Evolutionary conservation across 208 protist species (phyloP).

Genomic region (Trypanosoma theileri): DNA sequence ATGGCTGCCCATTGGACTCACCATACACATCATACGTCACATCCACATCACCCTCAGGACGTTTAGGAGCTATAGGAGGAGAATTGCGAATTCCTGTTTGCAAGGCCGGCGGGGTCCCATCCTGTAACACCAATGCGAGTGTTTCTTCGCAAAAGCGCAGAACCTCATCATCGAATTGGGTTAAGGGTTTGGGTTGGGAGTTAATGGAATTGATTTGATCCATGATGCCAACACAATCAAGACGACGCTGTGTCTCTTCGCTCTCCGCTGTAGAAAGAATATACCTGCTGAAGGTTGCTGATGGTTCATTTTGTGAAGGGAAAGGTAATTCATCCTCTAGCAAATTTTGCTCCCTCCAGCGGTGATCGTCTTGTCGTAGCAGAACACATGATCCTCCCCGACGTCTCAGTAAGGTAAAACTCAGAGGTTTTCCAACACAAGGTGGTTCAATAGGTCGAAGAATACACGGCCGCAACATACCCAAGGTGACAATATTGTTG

Average conservation of each 20-base stretch:
- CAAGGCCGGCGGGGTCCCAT: slow-evolving; percentile 29
- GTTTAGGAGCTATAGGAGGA: slow-evolving; percentile 13
- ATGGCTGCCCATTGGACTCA: slow-evolving; percentile 70
- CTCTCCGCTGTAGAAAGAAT: slow-evolving; percentile 53
- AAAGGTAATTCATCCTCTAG: slow-evolving; percentile 32
- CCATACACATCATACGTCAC: slow-evolving; percentile 69
- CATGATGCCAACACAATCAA: slow-evolving; percentile 50
- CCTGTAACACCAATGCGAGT: slow-evolving; percentile 57
- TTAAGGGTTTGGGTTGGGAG: slow-evolving; percentile 40
- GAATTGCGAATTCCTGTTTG: slow-evolving; percentile 1
- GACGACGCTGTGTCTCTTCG: slow-evolving; percentile 47
- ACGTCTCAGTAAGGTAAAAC: slow-evolving; percentile 72
- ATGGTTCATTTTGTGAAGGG: slow-evolving; percentile 50
- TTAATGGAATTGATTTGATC: slow-evolving; percentile 50
- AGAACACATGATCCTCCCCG: slow-evolving; percentile 59
- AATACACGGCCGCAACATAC: slow-evolving; percentile 64
- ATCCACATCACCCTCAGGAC: not conserved
- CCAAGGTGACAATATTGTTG: slow-evolving; percentile 42
- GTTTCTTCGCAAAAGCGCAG: slow-evolving; percentile 48
- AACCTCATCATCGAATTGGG: slow-evolving; percentile 55
- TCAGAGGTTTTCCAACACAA: slow-evolving; percentile 27
- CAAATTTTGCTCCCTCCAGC: not conserved
- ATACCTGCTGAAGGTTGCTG: slow-evolving; percentile 65
- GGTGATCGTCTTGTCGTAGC: slow-evolving; percentile 66
- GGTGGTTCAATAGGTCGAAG: slow-evolving; percentile 42